Evolutionary conservation across 371 early-diverging fungal genomes (phyloP), one percentile per base, ranked within the genome.

Genomic region (Syncephalastrum sp.): DNA sequence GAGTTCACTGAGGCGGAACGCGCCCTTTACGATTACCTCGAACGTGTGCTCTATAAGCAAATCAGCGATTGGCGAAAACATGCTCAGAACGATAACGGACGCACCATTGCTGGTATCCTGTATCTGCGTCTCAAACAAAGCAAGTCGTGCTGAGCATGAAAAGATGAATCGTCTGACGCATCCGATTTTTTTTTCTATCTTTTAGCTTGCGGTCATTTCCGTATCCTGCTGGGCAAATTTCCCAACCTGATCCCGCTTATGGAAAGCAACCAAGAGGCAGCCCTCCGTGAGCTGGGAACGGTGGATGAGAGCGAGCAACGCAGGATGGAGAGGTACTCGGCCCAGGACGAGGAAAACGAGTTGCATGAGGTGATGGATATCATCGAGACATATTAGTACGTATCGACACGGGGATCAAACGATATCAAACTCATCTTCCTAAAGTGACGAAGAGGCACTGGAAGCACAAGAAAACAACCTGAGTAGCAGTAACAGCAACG

Each of bases 111-210:
- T 0, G 57, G 65, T 7, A 56, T 72, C 33, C 60, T 76, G 0
- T 76, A 76, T 47, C 54, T 76, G 23, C 63, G 76, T 21, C 48
- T 76, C 12, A 76, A 76, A 12, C 76, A 76, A 68, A 57, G 71
- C 58, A 62, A 56, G 43, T 52, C 47, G 47, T 5, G 27, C 27
- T 38, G 24, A 42, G 14, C 27, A 42, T 33, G 8, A 17, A n/a
- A 38, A 42, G 21, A n/a, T 41, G 16, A 41, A 7, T 14, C 8
- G 15, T 13, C 47, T 33, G 8, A 33, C 38, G 12, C 12, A 46
- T 53, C 7, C 53, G 41, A 10, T 14, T 19, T 50, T 19, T 33
- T 8, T 25, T 19, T 5, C 47, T 47, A 21, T 47, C 15, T 42
- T 47, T 17, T 47, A 67, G 72, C 64, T 0, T 76, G 76, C 64